Evolutionary conservation across 257 asterid genomes (phyloP).

Genomic region (Solanum rostratum): DNA sequence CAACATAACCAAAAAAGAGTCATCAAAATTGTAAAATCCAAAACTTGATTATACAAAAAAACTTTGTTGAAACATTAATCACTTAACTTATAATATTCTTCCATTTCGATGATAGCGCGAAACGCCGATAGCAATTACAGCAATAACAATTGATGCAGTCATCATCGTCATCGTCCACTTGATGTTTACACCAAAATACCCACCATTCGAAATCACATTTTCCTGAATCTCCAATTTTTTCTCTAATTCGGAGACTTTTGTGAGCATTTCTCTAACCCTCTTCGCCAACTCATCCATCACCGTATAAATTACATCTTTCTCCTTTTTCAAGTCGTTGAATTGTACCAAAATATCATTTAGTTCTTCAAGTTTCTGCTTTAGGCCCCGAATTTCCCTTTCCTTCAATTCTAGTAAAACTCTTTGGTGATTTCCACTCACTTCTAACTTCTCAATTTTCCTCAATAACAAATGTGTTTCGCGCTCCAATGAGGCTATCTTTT

Average conservation of each 20-base stretch:
- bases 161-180: background rate
- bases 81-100: background rate
- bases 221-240: conserved; percentile 35
- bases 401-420: conserved; percentile 5
- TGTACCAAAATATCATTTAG: background rate
- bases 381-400: background rate
- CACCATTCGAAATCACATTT: conserved; percentile 5
- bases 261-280: conserved; percentile 10
- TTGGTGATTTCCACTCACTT: conserved; percentile 7
- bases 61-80: background rate
- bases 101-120: conserved; percentile 25
- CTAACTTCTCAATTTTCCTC: conserved; percentile 21
- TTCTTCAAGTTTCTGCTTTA: background rate
- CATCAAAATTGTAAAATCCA: conserved; percentile 39
- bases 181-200: background rate
- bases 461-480: conserved; percentile 17
- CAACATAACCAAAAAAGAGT: conserved; percentile 10
- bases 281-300: background rate
- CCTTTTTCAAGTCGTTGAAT: conserved; percentile 17
- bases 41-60: conserved; percentile 13
- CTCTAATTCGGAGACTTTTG: conserved; percentile 24
- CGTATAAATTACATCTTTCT: conserved; percentile 18
- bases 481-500: background rate
- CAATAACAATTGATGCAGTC: background rate
- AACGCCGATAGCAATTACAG: background rate